A percentile compares a stretch with the other conserved stretches of the same genome.
phyloP scores from a whole-genome alignment of 2,329 filamentous ascomycete species.

The Exophiala xenobiotica region DNA sequence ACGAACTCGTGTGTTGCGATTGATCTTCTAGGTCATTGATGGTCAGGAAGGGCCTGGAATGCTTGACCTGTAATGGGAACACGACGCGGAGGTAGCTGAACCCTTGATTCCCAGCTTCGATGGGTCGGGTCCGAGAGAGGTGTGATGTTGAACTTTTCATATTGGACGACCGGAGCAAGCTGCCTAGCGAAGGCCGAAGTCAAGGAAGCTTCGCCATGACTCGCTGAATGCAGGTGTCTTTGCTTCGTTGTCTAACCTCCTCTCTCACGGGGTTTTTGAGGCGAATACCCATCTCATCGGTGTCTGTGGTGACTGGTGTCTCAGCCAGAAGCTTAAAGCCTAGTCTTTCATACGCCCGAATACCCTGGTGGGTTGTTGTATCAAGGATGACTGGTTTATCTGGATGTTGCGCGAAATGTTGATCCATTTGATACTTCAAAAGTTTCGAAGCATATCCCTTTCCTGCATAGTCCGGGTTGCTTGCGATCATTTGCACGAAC shows the following conservation, averaged over 20 bases:
- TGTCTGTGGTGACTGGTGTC: constrained; percentile 15
- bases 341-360: constrained; percentile 16
- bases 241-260: constrained; percentile 8
- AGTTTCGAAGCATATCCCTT: constrained; percentile 18
- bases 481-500: constrained; percentile 24
- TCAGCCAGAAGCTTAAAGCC: constrained; percentile 18
- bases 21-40: too few relatives aligned
- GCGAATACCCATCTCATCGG: constrained; percentile 16
- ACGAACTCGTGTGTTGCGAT: too few relatives aligned
- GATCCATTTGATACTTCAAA: constrained; percentile 13
- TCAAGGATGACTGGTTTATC: constrained; percentile 20
- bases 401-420: constrained; percentile 18
- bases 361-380: constrained; percentile 15
- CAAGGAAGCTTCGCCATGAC: constrained; percentile 18
- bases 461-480: constrained; percentile 15
- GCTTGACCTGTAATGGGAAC: too few relatives aligned
- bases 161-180: too few relatives aligned
- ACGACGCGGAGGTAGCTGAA: too few relatives aligned
- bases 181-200: not conserved
- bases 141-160: too few relatives aligned
- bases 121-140: too few relatives aligned
- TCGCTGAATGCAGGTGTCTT: constrained; percentile 18
- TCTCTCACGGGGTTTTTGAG: constrained; percentile 11
- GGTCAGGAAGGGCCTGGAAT: too few relatives aligned
- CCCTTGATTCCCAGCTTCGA: too few relatives aligned